Evolutionary conservation across 495 filamentous ascomycete species (phyloP).

Genomic region (Neurospora sp.): DNA sequence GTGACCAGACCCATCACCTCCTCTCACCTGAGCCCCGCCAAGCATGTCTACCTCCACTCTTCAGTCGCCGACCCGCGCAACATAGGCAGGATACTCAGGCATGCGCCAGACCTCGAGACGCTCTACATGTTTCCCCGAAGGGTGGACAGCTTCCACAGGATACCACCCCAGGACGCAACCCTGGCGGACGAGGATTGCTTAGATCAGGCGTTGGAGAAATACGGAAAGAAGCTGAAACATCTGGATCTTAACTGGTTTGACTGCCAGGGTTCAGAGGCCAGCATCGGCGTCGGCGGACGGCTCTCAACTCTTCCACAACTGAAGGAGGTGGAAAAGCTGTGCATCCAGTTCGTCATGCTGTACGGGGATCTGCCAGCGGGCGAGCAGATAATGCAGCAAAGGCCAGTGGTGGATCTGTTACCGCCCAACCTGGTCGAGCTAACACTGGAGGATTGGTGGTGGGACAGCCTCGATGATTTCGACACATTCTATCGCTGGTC

Average conservation of each 20-base stretch:
- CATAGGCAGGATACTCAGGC: conserved; percentile 14
- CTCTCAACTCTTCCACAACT: conserved; percentile 14
- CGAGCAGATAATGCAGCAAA: neutral
- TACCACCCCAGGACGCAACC: neutral
- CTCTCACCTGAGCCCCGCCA: conserved; percentile 1
- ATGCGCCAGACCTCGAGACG: conserved; percentile 20
- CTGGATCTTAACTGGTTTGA: conserved; percentile 22
- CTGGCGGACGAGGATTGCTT: conserved; percentile 13
- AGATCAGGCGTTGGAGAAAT: conserved; percentile 12
- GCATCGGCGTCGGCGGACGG: conserved; percentile 19
- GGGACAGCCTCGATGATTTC: conserved; percentile 9
- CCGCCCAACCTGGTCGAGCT: conserved; percentile 23
- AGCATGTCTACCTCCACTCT: conserved; percentile 22
- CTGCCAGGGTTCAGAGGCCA: conserved; percentile 6
- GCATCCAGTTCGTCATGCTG: conserved; percentile 17
- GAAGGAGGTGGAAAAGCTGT: conserved; percentile 12
- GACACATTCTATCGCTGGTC: conserved; percentile 12
- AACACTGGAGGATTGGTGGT: conserved; percentile 26
- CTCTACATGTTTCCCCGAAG: conserved; percentile 21
- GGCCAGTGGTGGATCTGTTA: conserved; percentile 13
- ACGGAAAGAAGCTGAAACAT: conserved; percentile 17
- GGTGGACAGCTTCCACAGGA: neutral
- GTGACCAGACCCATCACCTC: neutral
- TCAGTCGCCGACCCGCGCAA: conserved; percentile 15
- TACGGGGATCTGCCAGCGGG: conserved; percentile 9